These are phyloP conservation scores for Opeltia flavorubescens DNA, from an alignment of 495 filamentous ascomycete genomes.

Conservation along the genomic window DNA sequence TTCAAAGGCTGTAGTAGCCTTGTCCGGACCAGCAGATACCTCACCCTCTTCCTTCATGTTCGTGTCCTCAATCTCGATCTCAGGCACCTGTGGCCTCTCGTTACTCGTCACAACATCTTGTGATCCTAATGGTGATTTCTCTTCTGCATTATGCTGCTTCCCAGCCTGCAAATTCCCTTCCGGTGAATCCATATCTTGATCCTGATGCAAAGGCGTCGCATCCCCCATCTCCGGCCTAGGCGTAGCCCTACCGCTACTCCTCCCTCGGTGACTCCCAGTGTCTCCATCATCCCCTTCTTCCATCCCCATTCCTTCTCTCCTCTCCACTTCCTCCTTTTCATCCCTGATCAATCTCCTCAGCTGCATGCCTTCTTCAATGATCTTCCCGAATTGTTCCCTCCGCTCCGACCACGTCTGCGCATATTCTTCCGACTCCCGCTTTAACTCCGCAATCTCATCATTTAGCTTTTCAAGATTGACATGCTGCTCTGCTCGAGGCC, in stretches of 20 bases:
- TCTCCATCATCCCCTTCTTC: conserved; percentile 65
- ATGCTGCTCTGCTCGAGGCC: conserved; percentile 70
- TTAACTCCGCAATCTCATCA: conserved; percentile 75
- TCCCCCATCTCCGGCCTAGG: conserved; percentile 45
- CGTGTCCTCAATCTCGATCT: conserved; percentile 33
- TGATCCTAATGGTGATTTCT: conserved; percentile 29
- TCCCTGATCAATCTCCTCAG: conserved; percentile 77
- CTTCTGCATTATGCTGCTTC: conserved; percentile 19
- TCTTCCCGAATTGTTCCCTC: conserved; percentile 73
- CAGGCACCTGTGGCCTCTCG: conserved; percentile 20
- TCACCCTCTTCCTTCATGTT: conserved; percentile 55
- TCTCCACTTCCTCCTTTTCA: conserved; percentile 80
- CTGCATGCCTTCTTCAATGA: conserved; percentile 82
- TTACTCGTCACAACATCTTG: conserved; percentile 21
- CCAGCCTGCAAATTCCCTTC: conserved; percentile 24
- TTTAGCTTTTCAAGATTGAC: conserved; percentile 65
- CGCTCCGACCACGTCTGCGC: conserved; percentile 74
- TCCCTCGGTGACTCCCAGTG: conserved; percentile 31
- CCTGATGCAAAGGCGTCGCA: conserved; percentile 33
- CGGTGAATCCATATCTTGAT: conserved; percentile 24
- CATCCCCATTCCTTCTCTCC: conserved; percentile 65
- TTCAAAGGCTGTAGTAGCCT: conserved; percentile 22
- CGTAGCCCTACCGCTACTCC: conserved; percentile 44
- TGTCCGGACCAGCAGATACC: conserved; percentile 28
- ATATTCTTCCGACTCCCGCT: conserved; percentile 71